phyloP scores from a whole-genome alignment of 352 stramenopile species.

The Pythium folliculosum region DNA sequence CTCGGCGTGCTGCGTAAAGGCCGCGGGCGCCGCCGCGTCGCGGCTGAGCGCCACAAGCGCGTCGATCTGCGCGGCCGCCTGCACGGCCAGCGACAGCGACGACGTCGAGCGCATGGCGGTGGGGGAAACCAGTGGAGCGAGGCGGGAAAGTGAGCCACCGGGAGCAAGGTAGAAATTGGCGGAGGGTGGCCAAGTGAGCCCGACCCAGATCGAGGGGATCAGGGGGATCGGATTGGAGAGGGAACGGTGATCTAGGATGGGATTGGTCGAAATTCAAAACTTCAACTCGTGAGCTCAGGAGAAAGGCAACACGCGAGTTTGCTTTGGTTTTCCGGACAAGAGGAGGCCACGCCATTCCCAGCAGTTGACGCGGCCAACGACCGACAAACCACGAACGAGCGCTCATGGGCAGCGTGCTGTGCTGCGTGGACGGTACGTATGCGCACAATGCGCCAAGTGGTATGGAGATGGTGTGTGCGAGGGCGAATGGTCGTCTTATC shows the following conservation, averaged over 20 bases:
- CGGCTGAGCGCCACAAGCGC: conserved; percentile 30
- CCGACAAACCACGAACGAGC: not conserved
- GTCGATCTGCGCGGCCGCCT: conserved; percentile 25
- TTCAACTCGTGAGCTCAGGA: not conserved
- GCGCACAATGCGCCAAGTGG: not conserved
- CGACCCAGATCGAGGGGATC: too few species aligned
- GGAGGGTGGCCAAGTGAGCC: not conserved
- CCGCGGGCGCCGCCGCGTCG: conserved; percentile 11
- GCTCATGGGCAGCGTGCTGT: conserved; percentile 9
- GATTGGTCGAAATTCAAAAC: conserved; percentile 12
- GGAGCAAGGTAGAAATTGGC: not conserved
- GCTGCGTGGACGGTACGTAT: conserved; percentile 4
- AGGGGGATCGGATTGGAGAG: not conserved
- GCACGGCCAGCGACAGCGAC: conserved; percentile 17
- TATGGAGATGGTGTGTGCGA: not conserved
- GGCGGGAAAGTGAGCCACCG: not conserved
- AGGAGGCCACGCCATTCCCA: too few species aligned
- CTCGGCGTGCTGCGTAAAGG: conserved; percentile 25
- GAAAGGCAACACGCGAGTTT: not conserved
- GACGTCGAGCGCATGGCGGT: conserved; percentile 23
- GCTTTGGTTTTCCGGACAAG: too few species aligned
- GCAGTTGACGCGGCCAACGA: not conserved
- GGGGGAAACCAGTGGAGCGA: conserved; percentile 9
- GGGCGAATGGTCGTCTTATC: too few species aligned
- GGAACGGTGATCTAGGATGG: not conserved